A percentile compares a stretch with the other conserved stretches of the same genome.
phyloP scores from a whole-genome alignment of 2,329 filamentous ascomycete species.

The Trichocomaceae sp. region DNA sequence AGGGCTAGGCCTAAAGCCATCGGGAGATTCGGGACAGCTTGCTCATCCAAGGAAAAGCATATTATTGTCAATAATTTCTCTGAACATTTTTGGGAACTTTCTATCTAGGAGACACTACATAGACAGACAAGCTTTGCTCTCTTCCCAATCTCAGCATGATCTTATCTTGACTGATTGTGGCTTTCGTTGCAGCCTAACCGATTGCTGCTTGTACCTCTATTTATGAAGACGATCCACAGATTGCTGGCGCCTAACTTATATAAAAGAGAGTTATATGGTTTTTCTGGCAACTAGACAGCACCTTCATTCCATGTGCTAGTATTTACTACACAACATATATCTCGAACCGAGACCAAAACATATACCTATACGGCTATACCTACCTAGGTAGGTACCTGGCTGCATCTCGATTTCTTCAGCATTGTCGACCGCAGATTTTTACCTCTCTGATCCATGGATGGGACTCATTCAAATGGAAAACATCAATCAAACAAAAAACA shows the following conservation, averaged over 20 bases:
- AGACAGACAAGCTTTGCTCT: too few species aligned
- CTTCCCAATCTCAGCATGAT: not conserved
- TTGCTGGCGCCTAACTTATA: not conserved
- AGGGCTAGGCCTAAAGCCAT: too few species aligned
- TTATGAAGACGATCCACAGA: not conserved
- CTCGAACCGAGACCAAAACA: too few species aligned
- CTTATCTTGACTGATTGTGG: not conserved
- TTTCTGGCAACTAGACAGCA: not conserved
- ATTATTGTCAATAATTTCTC: too few species aligned
- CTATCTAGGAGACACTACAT: too few species aligned
- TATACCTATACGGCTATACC: too few species aligned
- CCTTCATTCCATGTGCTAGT: not conserved
- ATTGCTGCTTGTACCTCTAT: not conserved
- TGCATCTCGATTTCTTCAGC: not conserved
- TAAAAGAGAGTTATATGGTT: not conserved
- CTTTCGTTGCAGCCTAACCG: not conserved
- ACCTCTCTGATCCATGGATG: not conserved
- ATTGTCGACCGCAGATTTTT: not conserved
- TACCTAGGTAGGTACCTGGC: too few species aligned
- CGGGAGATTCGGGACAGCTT: too few species aligned
- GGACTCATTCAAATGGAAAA: not conserved
- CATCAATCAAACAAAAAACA: not conserved
- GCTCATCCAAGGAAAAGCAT: too few species aligned
- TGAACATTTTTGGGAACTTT: too few species aligned
- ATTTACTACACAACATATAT: not conserved